Evolutionary conservation across 345 rosid species (phyloP), one percentile per base, ranked within the genome.

Genomic region (Acer saccharum): DNA sequence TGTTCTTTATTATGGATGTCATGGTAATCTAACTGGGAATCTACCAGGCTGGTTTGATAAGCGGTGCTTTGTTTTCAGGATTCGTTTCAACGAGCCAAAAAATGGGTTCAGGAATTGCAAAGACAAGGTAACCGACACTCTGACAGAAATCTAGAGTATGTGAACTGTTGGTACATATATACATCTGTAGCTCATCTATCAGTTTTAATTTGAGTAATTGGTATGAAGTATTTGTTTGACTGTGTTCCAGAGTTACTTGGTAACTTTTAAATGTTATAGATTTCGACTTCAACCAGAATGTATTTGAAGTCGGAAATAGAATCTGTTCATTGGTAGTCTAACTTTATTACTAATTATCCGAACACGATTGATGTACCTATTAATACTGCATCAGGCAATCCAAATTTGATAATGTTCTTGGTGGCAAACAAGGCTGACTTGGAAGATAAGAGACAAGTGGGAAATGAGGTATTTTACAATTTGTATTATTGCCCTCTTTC

Each of bases 391-490:
- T 48, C 90, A 92, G 94, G 93, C 66, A 92, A 89, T 79, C 92
- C 90, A 61, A 90, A 86, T 81, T 69, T 92, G 82, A 80, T 88
- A 46, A 85, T 84, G 84, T 90, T 89, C 89, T 79, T 92, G 83
- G 94, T 86, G 61, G 97, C 87, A 29, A 92, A 92, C 90, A 92
- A 92, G 84, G 92, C 69, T 57, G 94, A 92, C 83, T 72, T 92
- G 85, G 87, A 81, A 84, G 91, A 81, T n/a, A 92, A 81, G 85
- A 84, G 94, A 83, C 71, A 83, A 81, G 97, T 92, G 69, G 80
- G 79, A 48, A 79, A 0, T 61, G 92, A 90, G 97, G 97, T 90
- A 83, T 32, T 35, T 74, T 39, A 67, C 62, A 27, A 44, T 76
- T 27, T 16, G 29, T 29, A 35, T 7, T 43, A 21, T 48, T 14